Conservation (phyloP, 768 basidiomycete genomes). For the Tricholomella constricta region DNA sequence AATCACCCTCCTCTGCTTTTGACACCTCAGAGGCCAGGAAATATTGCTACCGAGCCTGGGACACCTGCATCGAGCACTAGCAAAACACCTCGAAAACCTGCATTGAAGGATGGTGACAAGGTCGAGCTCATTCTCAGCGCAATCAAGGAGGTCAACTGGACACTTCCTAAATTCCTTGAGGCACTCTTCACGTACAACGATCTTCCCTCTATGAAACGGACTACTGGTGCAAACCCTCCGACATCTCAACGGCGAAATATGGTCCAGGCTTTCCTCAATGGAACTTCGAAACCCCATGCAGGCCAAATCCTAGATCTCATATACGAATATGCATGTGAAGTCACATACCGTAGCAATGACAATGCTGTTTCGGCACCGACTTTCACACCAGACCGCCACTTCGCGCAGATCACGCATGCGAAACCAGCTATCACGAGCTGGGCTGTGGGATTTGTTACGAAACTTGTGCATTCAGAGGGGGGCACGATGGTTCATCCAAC, state of each 20-base stretch:
- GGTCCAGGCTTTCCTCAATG: not conserved
- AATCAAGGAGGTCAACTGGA: not conserved
- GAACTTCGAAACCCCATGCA: not conserved
- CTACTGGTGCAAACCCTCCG: not conserved
- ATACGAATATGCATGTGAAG: not conserved
- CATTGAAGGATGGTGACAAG: no score
- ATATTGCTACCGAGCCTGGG: no score
- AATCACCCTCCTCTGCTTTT: no score
- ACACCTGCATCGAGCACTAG: no score
- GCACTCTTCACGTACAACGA: not conserved
- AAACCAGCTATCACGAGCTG: slow-evolving; percentile 6
- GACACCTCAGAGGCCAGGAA: no score
- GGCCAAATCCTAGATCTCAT: not conserved
- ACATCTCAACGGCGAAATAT: not conserved
- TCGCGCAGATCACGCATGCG: slow-evolving; percentile 4
- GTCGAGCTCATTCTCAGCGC: no score
- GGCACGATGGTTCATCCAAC: not conserved
- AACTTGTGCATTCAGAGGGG: slow-evolving; percentile 1
- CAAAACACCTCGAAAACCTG: no score
- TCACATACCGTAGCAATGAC: not conserved
- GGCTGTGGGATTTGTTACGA: slow-evolving; percentile 1
- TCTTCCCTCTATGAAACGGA: not conserved
- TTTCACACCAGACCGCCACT: not conserved
- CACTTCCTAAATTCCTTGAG: not conserved
- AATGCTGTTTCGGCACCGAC: not conserved